Base-by-base conservation (phyloP, 441 rosid species). In the Breynia disticha region DNA sequence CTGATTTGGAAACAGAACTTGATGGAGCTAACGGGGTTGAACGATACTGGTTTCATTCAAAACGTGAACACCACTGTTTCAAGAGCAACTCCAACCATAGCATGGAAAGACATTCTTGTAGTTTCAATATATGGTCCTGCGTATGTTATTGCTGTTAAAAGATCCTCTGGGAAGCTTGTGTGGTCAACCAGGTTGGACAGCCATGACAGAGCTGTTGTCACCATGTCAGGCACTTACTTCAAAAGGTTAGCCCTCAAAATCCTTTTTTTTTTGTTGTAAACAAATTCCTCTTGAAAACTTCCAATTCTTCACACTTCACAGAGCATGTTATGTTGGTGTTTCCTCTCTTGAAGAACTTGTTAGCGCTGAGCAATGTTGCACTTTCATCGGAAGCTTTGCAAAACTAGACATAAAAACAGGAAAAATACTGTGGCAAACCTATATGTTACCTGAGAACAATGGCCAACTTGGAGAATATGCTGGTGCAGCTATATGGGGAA, bases 211-310 rank as follows among this genome's bases (percentile, higher is more conserved):
- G 38, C 54, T 43, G 16, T 71, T 37, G 49, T 76, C 46, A 79
- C 84, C 32, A 69, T 68, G 66, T 73, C 80, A 8, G 84, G 79
- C 11, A 75, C 81, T 19, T 70, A 54, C 46, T 53, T 56, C 68
- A 66, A 62, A 5, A 68, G 64, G 79, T 79, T 2, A 24, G 32
- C 7, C 32, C 32, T 24, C 32, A 24, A 24, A 24, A 24, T n/a
- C 32, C 7, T 24, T 24, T 3, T 24, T 24, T 24, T 24, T 24
- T 3, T 3, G 32, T 24, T 24, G 32, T 24, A 3, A 24, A 24
- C n/a, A n/a, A n/a, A n/a, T n/a, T n/a, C n/a, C n/a, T n/a, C n/a
- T n/a, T n/a, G n/a, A n/a, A n/a, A n/a, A n/a, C n/a, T n/a, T n/a
- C n/a, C n/a, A n/a, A n/a, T n/a, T n/a, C n/a, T n/a, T n/a, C n/a